Evolutionary conservation across 108 stramenopile genomes (phyloP).

Genomic region (Cyclotella cryptica): DNA sequence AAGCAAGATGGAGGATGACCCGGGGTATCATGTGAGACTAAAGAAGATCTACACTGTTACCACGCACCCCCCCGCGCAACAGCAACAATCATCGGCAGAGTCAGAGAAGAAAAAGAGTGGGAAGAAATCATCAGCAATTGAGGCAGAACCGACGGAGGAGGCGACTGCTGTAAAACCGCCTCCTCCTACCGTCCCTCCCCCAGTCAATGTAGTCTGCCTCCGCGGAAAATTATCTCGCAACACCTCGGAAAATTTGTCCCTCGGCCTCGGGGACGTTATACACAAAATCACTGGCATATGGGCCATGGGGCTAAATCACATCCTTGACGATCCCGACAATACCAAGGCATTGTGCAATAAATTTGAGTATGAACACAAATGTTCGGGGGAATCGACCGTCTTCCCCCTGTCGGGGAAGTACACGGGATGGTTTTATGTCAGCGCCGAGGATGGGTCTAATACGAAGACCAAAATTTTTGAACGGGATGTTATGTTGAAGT

Average conservation of each 20-base stretch:
- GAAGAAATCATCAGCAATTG: not conserved
- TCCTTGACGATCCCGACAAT: too few relatives aligned
- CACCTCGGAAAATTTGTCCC: too few relatives aligned
- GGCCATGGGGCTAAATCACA: slow-evolving; percentile 72
- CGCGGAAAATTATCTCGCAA: too few relatives aligned
- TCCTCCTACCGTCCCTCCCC: too few relatives aligned
- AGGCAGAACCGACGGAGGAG: too few relatives aligned
- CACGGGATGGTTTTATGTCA: slow-evolving; percentile 87
- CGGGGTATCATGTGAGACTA: too few relatives aligned
- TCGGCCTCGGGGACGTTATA: too few relatives aligned
- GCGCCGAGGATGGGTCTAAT: too few relatives aligned
- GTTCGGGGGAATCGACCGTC: slow-evolving; percentile 47
- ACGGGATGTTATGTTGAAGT: slow-evolving; percentile 77
- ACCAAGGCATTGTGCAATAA: slow-evolving; percentile 63
- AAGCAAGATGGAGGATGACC: too few relatives aligned
- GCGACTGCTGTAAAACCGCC: slow-evolving; percentile 15
- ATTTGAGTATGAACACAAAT: slow-evolving; percentile 90
- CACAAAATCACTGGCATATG: slow-evolving; percentile 82
- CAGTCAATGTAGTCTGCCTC: slow-evolving; percentile 69
- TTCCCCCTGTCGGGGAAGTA: slow-evolving; percentile 84
- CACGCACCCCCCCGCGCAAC: too few relatives aligned
- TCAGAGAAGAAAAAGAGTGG: not conserved
- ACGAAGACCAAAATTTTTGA: slow-evolving; percentile 64
- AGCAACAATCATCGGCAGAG: too few relatives aligned
- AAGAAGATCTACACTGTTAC: slow-evolving; percentile 65